Evolutionary conservation across 306 rosid genomes (phyloP).

Genomic region (Cucumis sativus): DNA sequence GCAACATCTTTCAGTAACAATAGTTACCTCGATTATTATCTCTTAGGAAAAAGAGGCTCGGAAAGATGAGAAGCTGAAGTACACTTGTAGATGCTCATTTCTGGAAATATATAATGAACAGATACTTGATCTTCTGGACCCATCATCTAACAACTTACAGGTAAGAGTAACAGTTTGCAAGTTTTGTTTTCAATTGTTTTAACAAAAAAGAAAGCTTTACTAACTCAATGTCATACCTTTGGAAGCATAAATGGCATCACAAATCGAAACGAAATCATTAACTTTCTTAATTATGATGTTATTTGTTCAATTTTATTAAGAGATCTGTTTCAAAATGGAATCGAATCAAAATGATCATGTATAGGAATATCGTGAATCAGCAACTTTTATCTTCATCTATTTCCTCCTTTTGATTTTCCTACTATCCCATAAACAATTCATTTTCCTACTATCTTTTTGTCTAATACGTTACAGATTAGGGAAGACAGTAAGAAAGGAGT

Average conservation of each 20-base stretch:
- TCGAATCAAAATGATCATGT: background rate
- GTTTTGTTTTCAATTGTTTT: background rate
- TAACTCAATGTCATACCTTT: background rate
- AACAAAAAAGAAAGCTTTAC: background rate
- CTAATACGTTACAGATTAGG: conserved; percentile 47
- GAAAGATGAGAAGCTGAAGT: conserved; percentile 79
- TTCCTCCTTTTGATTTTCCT: background rate
- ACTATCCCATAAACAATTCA: background rate
- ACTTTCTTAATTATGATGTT: background rate
- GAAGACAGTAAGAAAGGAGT: conserved; percentile 94
- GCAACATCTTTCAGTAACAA: background rate
- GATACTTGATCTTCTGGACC: conserved; percentile 92
- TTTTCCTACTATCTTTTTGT: background rate
- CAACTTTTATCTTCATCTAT: background rate
- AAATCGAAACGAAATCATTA: background rate
- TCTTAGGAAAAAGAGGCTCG: conserved; percentile 80
- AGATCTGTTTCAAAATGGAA: background rate
- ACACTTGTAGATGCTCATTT: conserved; percentile 82
- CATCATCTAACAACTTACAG: conserved; percentile 80
- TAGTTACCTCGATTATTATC: background rate
- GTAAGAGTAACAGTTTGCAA: conserved; percentile 19
- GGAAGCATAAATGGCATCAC: background rate
- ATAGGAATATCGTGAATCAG: background rate
- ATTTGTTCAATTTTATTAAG: background rate
- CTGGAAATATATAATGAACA: conserved; percentile 95